These are phyloP conservation scores for Rhynchospora tenuis DNA, from an alignment of 176 grass and related monocot genomes.

Conservation along the genomic window DNA sequence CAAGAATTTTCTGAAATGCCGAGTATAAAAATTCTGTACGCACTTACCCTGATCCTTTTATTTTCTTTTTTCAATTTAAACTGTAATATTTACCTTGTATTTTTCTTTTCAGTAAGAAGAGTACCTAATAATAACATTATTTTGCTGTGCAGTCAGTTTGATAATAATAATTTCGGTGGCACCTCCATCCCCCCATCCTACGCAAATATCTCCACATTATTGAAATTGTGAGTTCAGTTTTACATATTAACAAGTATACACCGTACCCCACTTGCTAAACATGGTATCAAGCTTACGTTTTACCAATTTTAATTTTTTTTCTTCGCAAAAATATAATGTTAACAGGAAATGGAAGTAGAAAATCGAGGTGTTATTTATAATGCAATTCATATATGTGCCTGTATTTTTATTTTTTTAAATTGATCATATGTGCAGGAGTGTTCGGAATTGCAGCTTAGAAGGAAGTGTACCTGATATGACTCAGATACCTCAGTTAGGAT, in stretches of 20 bases:
- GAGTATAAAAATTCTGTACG: conserved; percentile 70
- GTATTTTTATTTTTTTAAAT: background rate
- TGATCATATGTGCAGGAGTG: conserved; percentile 57
- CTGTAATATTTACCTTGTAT: conserved; percentile 1
- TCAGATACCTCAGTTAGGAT: conserved; percentile 46
- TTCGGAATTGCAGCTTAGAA: conserved; percentile 83
- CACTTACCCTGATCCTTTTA: conserved; percentile 1
- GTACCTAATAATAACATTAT: conserved; percentile 23
- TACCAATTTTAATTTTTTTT: conserved; percentile 1
- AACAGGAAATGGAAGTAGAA: background rate
- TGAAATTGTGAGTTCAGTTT: conserved; percentile 79
- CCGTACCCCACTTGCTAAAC: background rate
- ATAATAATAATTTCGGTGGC: conserved; percentile 95
- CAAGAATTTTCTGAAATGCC: conserved; percentile 31
- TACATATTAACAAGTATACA: background rate
- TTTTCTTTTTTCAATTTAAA: background rate
- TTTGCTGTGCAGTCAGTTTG: conserved; percentile 69
- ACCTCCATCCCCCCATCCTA: conserved; percentile 68
- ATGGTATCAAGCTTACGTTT: background rate
- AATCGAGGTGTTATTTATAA: background rate
- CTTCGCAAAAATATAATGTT: background rate
- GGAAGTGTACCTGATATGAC: conserved; percentile 80
- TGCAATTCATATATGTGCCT: background rate
- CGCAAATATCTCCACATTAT: conserved; percentile 44
- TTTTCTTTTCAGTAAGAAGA: conserved; percentile 1